Base-by-base conservation (phyloP, 2,329 filamentous ascomycete species). In the Amphichorda felina region DNA sequence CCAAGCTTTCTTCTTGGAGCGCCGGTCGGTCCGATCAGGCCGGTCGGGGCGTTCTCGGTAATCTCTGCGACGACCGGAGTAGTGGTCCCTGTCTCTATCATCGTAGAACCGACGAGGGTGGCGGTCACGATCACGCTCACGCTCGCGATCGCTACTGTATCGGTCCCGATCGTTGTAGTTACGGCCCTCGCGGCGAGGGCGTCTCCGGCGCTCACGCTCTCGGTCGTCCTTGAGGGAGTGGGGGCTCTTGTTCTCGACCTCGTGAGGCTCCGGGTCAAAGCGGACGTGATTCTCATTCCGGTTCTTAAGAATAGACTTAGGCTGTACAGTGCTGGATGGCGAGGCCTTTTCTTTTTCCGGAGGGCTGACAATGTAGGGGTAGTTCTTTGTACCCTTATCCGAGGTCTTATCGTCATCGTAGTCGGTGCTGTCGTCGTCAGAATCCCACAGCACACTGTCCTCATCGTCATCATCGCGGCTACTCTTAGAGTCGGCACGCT, bases 251-350 rank as follows among this genome's bases (percentile, higher is more conserved):
- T 50, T 35, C 33, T 60, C 50, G 29, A 72, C 48, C 48, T 72
- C 59, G 37, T 62, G 50, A 13, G 63, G 62, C 44, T 68, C 60
- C 1, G 63, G 60, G 26, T 68, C 63, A 39, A 73, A 73, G 4
- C 64, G 63, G 5, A 76, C 70, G 31, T 68, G 68, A 40, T 75
- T 68, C 32, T 66, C 65, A 40, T 73, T 72, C 44, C 63, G 67
- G 48, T 76, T 76, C 57, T 76, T 76, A 14, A 76, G 56, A n/a
- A 76, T 76, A 5, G 71, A 66, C 45, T 74, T 75, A 2, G 72
- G 72, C 39, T 48, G 50, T 3, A 54, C 50, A 5, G 56, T 56
- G 33, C 50, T 54, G 2, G 58, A 45, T 0, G 59, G 53, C 0
- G 56, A 61, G 1, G 50, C 50, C 40, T 51, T 56, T 32, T 42